Evolutionary conservation across 2,329 filamentous ascomycete species (phyloP).

Genomic region (Nemania sp.): DNA sequence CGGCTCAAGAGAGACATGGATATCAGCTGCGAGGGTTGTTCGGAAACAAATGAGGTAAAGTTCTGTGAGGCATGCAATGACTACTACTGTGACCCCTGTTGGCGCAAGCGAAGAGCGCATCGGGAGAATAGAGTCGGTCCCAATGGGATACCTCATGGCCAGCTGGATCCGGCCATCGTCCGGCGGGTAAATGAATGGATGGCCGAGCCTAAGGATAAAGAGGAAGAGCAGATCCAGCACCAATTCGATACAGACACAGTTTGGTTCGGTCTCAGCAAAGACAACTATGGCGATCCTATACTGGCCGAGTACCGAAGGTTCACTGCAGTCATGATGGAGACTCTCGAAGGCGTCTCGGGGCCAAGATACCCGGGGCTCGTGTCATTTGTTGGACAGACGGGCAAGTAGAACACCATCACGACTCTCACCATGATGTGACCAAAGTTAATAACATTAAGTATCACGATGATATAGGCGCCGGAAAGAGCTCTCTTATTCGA

Average conservation of each 20-base stretch:
- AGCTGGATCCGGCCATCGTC: neutral
- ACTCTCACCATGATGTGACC: neutral
- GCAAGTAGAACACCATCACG: neutral
- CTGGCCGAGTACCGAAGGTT: conserved; percentile 2
- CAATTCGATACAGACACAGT: neutral
- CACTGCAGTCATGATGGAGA: conserved; percentile 1
- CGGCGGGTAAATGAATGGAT: neutral
- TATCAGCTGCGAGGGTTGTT: neutral
- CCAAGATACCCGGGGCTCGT: neutral
- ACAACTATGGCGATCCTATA: neutral
- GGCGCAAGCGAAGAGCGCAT: neutral
- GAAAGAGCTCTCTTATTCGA: conserved; percentile 2
- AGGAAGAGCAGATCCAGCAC: neutral
- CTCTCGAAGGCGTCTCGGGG: neutral
- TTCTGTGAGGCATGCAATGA: conserved; percentile 8
- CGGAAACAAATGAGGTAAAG: neutral
- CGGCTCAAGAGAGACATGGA: too few relatives aligned
- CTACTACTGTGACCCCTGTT: neutral
- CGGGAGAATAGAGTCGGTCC: neutral
- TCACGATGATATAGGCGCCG: neutral
- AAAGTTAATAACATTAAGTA: neutral
- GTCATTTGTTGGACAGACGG: conserved; percentile 4
- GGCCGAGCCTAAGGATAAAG: neutral
- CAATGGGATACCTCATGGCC: neutral
- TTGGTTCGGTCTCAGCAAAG: conserved; percentile 2